Percentiles rank a stretch among this genome's conserved stretches.
Conservation (phyloP, 139 green algal genomes). For the Diplosphaera chodatii region DNA sequence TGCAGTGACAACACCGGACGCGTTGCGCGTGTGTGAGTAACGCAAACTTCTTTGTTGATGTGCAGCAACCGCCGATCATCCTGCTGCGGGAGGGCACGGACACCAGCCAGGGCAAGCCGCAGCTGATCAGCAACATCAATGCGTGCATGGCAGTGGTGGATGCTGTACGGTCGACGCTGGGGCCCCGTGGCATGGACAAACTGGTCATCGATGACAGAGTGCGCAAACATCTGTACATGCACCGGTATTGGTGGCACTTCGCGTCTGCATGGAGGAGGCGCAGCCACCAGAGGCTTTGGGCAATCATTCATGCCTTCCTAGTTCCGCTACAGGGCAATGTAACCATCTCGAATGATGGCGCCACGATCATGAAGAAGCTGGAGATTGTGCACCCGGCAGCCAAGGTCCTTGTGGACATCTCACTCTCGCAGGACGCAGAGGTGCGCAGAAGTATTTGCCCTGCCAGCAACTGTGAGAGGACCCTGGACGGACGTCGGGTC, state of each 20-base stretch:
- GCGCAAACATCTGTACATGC: no score
- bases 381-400: conserved; percentile 98
- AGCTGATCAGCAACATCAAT: conserved; percentile 99
- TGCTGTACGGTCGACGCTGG: conserved; percentile 89
- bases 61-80: conserved; percentile 98
- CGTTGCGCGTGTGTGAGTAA: no score
- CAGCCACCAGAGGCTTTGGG: background rate
- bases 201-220: conserved; percentile 85
- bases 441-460: no score
- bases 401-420: conserved; percentile 95
- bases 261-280: no score
- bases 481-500: no score
- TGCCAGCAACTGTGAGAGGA: no score
- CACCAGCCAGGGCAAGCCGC: conserved; percentile 90
- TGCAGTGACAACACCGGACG: no score
- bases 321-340: conserved; percentile 54
- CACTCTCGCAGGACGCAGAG: conserved; percentile 89
- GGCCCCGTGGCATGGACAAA: conserved; percentile 98
- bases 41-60: background rate
- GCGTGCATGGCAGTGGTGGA: conserved; percentile 95
- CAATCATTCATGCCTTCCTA: background rate
- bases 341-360: conserved; percentile 96
- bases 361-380: conserved; percentile 99
- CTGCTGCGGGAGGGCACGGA: conserved; percentile 98
- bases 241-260: no score